phyloP scores from a whole-genome alignment of 768 basidiomycete genomes.

The Leccinum subgranulosum region DNA sequence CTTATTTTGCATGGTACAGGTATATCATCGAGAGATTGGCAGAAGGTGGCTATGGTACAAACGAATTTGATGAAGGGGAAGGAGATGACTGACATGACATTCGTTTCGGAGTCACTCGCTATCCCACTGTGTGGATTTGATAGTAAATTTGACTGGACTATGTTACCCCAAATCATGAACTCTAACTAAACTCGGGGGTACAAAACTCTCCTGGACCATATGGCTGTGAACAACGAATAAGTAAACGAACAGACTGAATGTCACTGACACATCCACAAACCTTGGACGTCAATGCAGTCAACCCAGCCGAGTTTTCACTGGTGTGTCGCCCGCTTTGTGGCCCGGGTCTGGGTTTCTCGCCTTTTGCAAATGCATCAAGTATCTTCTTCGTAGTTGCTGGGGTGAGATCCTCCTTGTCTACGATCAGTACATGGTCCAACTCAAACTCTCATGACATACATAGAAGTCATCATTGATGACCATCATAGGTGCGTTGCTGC shows the following conservation, averaged over 20 bases:
- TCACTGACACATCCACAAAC: constrained; percentile 36
- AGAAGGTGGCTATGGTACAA: constrained; percentile 69
- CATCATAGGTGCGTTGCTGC: constrained; percentile 97
- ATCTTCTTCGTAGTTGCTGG: constrained; percentile 72
- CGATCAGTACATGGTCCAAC: constrained; percentile 7
- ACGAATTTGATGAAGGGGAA: constrained; percentile 77
- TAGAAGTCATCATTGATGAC: constrained; percentile 97
- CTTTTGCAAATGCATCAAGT: constrained; percentile 75
- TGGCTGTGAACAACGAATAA: constrained; percentile 50
- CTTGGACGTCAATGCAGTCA: constrained; percentile 77
- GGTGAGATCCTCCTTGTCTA: constrained; percentile 76
- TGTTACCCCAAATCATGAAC: not conserved
- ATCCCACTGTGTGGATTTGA: not conserved
- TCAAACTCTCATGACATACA: constrained; percentile 42
- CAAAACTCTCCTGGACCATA: constrained; percentile 94
- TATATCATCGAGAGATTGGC: constrained; percentile 69
- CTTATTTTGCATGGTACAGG: constrained; percentile 33
- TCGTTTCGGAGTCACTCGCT: not conserved
- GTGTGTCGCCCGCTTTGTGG: constrained; percentile 86
- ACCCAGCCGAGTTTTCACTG: constrained; percentile 89
- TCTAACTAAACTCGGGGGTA: constrained; percentile 77
- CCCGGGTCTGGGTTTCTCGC: constrained; percentile 88
- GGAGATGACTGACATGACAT: constrained; percentile 65
- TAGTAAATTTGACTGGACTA: not conserved
- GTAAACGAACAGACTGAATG: not conserved